These are phyloP conservation scores for Ascochyta pisi DNA, from an alignment of 2,329 filamentous ascomycete species.

Conservation along the genomic window DNA sequence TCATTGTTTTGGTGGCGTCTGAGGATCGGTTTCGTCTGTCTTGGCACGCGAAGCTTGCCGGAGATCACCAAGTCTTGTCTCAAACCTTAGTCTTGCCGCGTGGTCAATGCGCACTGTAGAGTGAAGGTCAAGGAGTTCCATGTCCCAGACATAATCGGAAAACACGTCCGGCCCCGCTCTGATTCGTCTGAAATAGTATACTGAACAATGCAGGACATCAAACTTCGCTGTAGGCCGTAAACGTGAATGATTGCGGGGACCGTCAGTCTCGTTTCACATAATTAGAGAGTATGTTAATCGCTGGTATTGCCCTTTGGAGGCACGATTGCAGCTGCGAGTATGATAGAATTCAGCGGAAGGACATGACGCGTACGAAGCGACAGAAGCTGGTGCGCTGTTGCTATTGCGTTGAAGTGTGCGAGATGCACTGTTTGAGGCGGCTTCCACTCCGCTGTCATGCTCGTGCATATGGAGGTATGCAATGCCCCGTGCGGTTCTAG, in stretches of 20 bases:
- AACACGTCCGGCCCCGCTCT: background rate
- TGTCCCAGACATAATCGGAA: background rate
- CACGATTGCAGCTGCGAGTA: background rate
- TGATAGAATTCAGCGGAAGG: background rate
- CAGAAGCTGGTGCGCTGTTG: background rate
- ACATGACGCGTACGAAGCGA: background rate
- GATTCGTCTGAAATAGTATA: background rate
- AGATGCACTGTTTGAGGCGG: background rate
- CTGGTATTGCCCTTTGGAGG: background rate
- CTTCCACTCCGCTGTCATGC: slow-evolving; percentile 1
- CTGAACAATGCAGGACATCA: slow-evolving; percentile 1
- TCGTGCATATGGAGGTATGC: background rate
- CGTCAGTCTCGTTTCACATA: background rate
- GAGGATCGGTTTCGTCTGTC: slow-evolving; percentile 40
- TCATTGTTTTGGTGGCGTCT: slow-evolving; percentile 44
- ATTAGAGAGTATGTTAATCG: background rate
- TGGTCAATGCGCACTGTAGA: slow-evolving; percentile 7
- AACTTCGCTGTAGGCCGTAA: background rate
- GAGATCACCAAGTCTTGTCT: slow-evolving; percentile 30
- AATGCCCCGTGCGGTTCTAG: background rate
- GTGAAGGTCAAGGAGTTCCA: background rate
- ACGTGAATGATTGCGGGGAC: background rate
- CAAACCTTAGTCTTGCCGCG: slow-evolving; percentile 18
- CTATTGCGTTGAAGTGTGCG: background rate
- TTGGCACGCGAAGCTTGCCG: slow-evolving; percentile 38